Evolutionary conservation across 1,139 yeast species (phyloP).

Genomic region (Eremothecium sinecaudum): DNA sequence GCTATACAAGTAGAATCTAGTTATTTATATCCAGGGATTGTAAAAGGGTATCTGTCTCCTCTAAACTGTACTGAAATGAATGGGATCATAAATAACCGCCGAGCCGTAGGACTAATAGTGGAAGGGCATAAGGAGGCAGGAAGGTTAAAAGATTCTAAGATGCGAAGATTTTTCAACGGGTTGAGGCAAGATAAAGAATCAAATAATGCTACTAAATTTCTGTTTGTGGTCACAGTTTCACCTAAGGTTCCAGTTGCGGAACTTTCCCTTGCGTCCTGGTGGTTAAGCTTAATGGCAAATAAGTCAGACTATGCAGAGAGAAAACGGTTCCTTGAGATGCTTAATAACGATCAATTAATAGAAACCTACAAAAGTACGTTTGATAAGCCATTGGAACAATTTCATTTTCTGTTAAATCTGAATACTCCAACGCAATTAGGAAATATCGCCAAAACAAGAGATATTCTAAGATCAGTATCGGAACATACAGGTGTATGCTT

Average conservation of each 20-base stretch:
- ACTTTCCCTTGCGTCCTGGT: background rate
- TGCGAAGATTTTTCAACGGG: conserved; percentile 4
- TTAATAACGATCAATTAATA: conserved; percentile 1
- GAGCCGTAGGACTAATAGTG: conserved; percentile 3
- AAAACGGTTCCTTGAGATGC: conserved; percentile 1
- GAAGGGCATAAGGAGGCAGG: conserved; percentile 1
- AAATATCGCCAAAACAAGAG: conserved; percentile 3
- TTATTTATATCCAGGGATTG: conserved; percentile 2
- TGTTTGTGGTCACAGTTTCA: conserved; percentile 1
- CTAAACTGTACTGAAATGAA: background rate
- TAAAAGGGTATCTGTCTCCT: conserved; percentile 2
- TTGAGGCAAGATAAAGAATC: conserved; percentile 2
- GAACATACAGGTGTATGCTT: conserved; percentile 2
- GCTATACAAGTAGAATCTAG: conserved; percentile 4
- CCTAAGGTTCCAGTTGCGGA: background rate
- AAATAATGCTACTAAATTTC: background rate
- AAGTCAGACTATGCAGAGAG: background rate
- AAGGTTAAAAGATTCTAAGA: conserved; percentile 1
- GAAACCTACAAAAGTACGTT: background rate
- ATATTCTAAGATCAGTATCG: background rate
- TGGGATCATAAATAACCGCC: conserved; percentile 3
- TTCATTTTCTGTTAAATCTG: conserved; percentile 2
- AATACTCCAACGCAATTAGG: conserved; percentile 3
- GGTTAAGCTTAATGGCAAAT: conserved; percentile 1
- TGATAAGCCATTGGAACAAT: conserved; percentile 1